Base-by-base conservation (phyloP, 129 eudicot genomes). In the Flaveria bidentis region DNA sequence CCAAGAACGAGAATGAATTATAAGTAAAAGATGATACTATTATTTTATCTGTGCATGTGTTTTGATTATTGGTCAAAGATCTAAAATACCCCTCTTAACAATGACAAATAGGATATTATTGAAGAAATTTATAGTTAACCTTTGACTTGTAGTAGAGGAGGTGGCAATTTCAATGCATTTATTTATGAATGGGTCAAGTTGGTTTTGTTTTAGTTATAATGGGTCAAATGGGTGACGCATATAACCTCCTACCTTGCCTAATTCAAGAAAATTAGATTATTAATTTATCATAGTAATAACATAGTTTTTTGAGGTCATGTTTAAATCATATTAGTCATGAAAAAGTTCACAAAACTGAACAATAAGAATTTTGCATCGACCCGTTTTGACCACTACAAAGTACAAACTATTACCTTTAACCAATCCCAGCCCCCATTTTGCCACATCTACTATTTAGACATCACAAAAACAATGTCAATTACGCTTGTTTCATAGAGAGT, bases 1-100 rank as follows among this genome's bases (percentile, higher is more conserved):
- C 20, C 63, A 57, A 71, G 12, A 23, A 72, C 28, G 16, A 71
- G 15, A 28, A 71, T 22, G 22, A 72, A 78, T 73, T 28, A 53
- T 14, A 52, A 69, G 49, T 36, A 41, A 20, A 28, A 63, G 16
- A n/a, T 49, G 5, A 76, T 53, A 17, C 5, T 8, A 23, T 17
- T 20, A 25, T 10, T 11, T 55, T 55, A 26, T 56, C 7, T 56
- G n/a, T 49, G 30, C 39, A 12, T 28, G 42, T 17, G 39, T 14
- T 41, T 69, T 69, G 44, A 15, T 11, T 25, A 77, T 69, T 14
- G 15, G 47, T 45, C 63, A 69, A 17, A 69, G 46, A 39, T 57
- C 69, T 25, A 68, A 6, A 56, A 58, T 56, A 7, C 25, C 69
- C 13, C 70, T 30, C 11, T 64, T 51, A 63, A 64, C 79, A 49